Conservation (phyloP, 805 yeast species). For the Kurtzmaniella cleridarum region DNA sequence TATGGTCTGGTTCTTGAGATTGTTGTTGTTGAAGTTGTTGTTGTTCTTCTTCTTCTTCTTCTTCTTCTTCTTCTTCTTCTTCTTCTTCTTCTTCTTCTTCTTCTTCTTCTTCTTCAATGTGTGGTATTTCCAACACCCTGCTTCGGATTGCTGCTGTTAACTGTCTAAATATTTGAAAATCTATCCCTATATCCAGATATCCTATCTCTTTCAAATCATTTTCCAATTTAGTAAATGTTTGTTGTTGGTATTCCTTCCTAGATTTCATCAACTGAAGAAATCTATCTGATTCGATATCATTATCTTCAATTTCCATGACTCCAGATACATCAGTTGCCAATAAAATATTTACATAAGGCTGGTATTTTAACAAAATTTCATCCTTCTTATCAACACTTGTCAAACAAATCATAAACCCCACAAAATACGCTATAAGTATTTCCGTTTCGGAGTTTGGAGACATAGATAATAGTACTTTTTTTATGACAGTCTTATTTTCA, state of each 20-base stretch:
- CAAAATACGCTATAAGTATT: slow-evolving; percentile 19
- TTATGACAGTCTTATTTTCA: slow-evolving; percentile 7
- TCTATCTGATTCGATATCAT: slow-evolving; percentile 2
- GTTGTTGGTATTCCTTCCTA: too few relatives aligned
- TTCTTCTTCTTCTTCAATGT: slow-evolving; percentile 15
- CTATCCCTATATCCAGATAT: slow-evolving; percentile 3
- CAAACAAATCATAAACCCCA: slow-evolving; percentile 15
- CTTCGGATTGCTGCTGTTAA: slow-evolving; percentile 48
- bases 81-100: slow-evolving; percentile 23
- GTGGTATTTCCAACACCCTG: slow-evolving; percentile 62
- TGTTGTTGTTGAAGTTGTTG: slow-evolving; percentile 34
- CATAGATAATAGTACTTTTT: slow-evolving; percentile 14
- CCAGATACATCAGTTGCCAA: slow-evolving; percentile 8
- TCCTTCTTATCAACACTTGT: slow-evolving; percentile 1
- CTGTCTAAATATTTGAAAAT: slow-evolving; percentile 20
- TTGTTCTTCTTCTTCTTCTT: slow-evolving; percentile 78
- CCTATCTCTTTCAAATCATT: not conserved
- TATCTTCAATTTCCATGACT: slow-evolving; percentile 6
- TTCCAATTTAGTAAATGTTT: not conserved
- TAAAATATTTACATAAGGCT: slow-evolving; percentile 15
- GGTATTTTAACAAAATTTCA: slow-evolving; percentile 3
- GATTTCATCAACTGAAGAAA: not conserved
- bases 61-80: slow-evolving; percentile 39
- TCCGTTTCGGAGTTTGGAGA: slow-evolving; percentile 25
- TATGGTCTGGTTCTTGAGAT: too few relatives aligned